phyloP scores from a whole-genome alignment of 2,329 filamentous ascomycete genomes.

The Fusarium compactum region DNA sequence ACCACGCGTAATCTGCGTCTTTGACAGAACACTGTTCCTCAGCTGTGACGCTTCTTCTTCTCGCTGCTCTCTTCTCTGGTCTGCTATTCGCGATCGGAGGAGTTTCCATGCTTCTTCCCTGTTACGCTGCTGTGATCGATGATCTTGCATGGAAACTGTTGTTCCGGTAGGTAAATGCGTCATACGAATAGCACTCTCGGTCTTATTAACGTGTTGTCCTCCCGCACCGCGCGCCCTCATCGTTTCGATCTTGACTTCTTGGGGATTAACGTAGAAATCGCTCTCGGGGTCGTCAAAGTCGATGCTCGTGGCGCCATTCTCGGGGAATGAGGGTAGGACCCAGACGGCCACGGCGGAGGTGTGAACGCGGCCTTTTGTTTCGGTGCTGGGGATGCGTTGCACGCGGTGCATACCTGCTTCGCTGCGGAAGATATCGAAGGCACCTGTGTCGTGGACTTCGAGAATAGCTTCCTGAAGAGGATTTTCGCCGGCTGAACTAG shows the following conservation, averaged over 20 bases:
- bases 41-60: slow-evolving; percentile 83
- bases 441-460: slow-evolving; percentile 80
- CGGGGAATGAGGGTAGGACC: slow-evolving; percentile 86
- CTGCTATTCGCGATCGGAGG: slow-evolving; percentile 83
- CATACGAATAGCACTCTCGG: slow-evolving; percentile 92
- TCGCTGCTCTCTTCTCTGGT: slow-evolving; percentile 81
- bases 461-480: slow-evolving; percentile 89
- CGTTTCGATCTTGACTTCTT: slow-evolving; percentile 85
- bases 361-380: slow-evolving; percentile 90
- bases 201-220: slow-evolving; percentile 98
- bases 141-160: slow-evolving; percentile 92
- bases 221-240: slow-evolving; percentile 94
- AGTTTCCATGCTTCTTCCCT: slow-evolving; percentile 88
- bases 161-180: slow-evolving; percentile 91
- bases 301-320: slow-evolving; percentile 60
- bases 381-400: slow-evolving; percentile 91
- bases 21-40: slow-evolving; percentile 81
- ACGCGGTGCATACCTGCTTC: slow-evolving; percentile 97
- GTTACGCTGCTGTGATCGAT: slow-evolving; percentile 89
- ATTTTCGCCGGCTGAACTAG: slow-evolving; percentile 68
- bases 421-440: slow-evolving; percentile 84
- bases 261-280: slow-evolving; percentile 89
- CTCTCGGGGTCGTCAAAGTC: slow-evolving; percentile 86
- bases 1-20: slow-evolving; percentile 85
- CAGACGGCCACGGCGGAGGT: slow-evolving; percentile 93